phyloP scores from a whole-genome alignment of 129 eudicot genomes.

The Ambrosia artemisiifolia region DNA sequence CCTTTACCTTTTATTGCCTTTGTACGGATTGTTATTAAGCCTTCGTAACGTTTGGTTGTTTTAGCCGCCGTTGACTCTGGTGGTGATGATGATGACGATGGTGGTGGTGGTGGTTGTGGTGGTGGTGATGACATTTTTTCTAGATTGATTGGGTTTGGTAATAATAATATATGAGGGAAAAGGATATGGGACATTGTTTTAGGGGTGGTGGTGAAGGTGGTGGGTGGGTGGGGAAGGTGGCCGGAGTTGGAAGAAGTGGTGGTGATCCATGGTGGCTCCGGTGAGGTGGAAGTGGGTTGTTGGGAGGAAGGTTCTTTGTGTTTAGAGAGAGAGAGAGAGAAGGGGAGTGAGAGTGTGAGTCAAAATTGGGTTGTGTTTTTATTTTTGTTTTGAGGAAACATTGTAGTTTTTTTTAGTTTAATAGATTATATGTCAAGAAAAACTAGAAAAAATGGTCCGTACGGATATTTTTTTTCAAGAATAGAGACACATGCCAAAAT shows the following conservation, averaged over 20 bases:
- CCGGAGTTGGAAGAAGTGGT: conserved; percentile 26
- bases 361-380: conserved; percentile 36
- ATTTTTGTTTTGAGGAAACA: conserved; percentile 15
- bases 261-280: conserved; percentile 55
- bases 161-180: conserved; percentile 2
- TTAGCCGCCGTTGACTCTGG: conserved; percentile 57
- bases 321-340: conserved; percentile 23
- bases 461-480: no score
- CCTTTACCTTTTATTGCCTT: conserved; percentile 91
- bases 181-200: conserved; percentile 13
- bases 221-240: conserved; percentile 26
- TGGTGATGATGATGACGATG: conserved; percentile 18
- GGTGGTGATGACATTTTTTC: conserved; percentile 12
- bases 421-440: no score
- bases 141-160: conserved; percentile 19
- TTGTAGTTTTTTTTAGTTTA: background rate
- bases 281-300: conserved; percentile 24
- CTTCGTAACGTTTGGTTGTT: conserved; percentile 66
- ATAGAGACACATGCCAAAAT: no score
- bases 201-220: background rate
- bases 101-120: conserved; percentile 11
- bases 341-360: conserved; percentile 26
- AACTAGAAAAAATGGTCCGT: no score
- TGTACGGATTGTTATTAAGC: conserved; percentile 67
- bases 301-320: conserved; percentile 37